These are phyloP conservation scores for Tothia fuscella DNA, from an alignment of 2,329 filamentous ascomycete genomes.

Conservation along the genomic window DNA sequence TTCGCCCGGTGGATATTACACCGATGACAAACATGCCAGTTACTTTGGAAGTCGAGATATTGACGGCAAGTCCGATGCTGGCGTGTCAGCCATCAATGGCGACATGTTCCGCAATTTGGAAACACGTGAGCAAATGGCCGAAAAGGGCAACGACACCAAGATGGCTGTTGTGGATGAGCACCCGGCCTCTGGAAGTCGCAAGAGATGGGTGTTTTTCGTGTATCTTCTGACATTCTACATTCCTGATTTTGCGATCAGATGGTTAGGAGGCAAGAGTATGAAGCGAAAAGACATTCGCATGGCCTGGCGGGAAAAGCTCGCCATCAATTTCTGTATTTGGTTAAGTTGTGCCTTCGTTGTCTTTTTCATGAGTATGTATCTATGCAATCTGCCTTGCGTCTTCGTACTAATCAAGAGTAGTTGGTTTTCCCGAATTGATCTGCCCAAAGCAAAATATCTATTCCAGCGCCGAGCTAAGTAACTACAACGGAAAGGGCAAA, in stretches of 20 bases:
- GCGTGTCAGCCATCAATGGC: conserved; percentile 80
- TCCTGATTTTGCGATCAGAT: conserved; percentile 70
- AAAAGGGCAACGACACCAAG: conserved; percentile 84
- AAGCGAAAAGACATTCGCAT: conserved; percentile 80
- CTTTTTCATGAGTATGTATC: conserved; percentile 60
- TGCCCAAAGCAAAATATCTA: conserved; percentile 88
- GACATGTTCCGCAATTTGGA: conserved; percentile 99
- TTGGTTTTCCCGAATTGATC: conserved; percentile 75
- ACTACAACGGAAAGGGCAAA: conserved; percentile 59
- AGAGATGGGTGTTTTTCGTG: conserved; percentile 80
- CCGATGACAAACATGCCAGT: conserved; percentile 63
- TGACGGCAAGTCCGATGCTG: conserved; percentile 82
- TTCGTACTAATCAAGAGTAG: conserved; percentile 21
- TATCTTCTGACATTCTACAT: conserved; percentile 77
- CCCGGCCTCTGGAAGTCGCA: conserved; percentile 64
- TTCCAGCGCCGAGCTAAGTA: conserved; percentile 62
- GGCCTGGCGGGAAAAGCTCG: conserved; percentile 94
- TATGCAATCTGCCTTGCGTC: background rate
- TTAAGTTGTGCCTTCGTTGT: conserved; percentile 61
- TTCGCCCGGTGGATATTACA: conserved; percentile 49
- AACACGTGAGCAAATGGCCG: conserved; percentile 85
- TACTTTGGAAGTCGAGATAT: conserved; percentile 74
- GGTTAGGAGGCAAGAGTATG: conserved; percentile 58
- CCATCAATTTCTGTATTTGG: conserved; percentile 98
- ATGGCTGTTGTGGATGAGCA: conserved; percentile 84